Evolutionary conservation across 1,284 basidiomycete species (phyloP).

Genomic region (Cutaneotrichosporon sp.): DNA sequence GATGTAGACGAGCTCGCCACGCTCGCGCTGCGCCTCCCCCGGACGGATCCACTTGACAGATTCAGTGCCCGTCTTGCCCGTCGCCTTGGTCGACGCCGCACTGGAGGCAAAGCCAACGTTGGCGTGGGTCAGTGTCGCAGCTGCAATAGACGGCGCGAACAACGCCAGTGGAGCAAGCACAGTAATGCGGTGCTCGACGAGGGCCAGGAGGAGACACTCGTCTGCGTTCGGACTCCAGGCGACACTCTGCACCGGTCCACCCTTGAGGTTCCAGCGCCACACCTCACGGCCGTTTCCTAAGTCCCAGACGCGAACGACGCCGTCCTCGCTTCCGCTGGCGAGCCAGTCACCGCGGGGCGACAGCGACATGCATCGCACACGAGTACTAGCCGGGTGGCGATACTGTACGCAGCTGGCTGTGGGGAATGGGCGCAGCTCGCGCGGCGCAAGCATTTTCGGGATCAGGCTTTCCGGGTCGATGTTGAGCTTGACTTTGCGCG

Average conservation of each 20-base stretch:
- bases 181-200: conserved; percentile 60
- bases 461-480: conserved; percentile 87
- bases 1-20: conserved; percentile 53
- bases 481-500: conserved; percentile 79
- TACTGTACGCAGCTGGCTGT: conserved; percentile 73
- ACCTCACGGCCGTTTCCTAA: conserved; percentile 86
- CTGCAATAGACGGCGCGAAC: conserved; percentile 59
- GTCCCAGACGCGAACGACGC: conserved; percentile 87
- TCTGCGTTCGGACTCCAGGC: conserved; percentile 93
- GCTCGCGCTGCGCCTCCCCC: conserved; percentile 50
- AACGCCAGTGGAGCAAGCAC: conserved; percentile 75
- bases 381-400: conserved; percentile 56
- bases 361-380: conserved; percentile 70
- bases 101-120: conserved; percentile 47
- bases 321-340: conserved; percentile 85
- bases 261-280: conserved; percentile 77
- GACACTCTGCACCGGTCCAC: conserved; percentile 70
- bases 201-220: conserved; percentile 49
- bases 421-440: conserved; percentile 90
- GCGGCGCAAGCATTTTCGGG: conserved; percentile 92
- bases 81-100: conserved; percentile 44
- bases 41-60: conserved; percentile 54
- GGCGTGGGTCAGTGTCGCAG: conserved; percentile 57
- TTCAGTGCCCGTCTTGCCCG: conserved; percentile 42
- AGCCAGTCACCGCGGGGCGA: conserved; percentile 90